Conservation (phyloP, 2,329 filamentous ascomycete species). For the Madurella mycetomatis region DNA sequence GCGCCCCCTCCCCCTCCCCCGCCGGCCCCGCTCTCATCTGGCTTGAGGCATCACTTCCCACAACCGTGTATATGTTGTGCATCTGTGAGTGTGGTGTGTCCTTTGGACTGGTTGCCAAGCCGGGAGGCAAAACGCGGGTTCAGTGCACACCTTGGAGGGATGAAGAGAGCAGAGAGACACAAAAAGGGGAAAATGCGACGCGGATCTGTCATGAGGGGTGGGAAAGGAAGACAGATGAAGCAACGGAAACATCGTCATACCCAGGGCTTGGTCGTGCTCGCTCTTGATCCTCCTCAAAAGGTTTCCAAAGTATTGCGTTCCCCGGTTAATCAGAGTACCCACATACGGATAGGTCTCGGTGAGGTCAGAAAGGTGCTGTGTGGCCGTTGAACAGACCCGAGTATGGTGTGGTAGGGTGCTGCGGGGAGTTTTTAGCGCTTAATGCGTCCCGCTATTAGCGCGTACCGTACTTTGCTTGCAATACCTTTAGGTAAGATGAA, state of each 20-base stretch:
- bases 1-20: background rate
- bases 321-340: background rate
- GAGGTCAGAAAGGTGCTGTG: constrained; percentile 4
- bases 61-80: background rate
- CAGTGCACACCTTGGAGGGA: background rate
- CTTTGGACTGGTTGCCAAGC: constrained; percentile 12
- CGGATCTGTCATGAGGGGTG: background rate
- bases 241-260: constrained; percentile 6
- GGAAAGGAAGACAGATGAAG: background rate
- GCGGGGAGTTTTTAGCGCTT: too few relatives aligned
- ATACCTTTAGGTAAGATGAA: too few relatives aligned
- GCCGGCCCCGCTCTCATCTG: background rate
- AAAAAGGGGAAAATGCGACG: background rate
- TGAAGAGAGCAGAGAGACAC: background rate
- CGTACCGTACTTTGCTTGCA: too few relatives aligned
- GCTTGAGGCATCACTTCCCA: background rate
- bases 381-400: background rate
- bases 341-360: background rate
- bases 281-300: background rate
- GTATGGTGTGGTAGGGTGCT: constrained; percentile 4
- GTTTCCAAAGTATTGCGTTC: background rate
- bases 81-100: background rate
- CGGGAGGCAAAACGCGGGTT: constrained; percentile 4
- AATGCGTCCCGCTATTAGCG: too few relatives aligned
- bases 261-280: background rate